A percentile compares a stretch with the other conserved stretches of the same genome.
These are phyloP conservation scores for Claviceps digitariae DNA, from an alignment of 2,329 filamentous ascomycete genomes.

Conservation along the genomic window DNA sequence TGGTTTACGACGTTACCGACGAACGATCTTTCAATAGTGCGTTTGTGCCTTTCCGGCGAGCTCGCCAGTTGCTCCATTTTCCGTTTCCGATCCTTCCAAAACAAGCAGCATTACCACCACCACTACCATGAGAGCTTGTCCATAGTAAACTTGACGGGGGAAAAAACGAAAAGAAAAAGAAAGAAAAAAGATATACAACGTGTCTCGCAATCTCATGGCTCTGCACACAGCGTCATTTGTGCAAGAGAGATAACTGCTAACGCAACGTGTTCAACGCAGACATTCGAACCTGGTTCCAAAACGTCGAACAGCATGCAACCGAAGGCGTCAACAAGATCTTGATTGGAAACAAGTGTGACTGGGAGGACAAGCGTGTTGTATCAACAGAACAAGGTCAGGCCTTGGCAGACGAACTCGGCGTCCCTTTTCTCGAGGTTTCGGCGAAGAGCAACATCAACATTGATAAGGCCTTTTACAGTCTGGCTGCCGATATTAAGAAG, in stretches of 20 bases:
- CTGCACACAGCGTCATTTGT: background rate
- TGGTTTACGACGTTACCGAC: slow-evolving; percentile 98
- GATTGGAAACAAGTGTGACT: slow-evolving; percentile 99
- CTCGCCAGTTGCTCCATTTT: background rate
- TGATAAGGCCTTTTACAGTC: slow-evolving; percentile 93
- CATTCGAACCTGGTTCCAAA: slow-evolving; percentile 98
- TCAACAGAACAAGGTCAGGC: slow-evolving; percentile 87
- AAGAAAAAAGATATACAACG: too few species aligned
- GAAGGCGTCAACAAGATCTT: slow-evolving; percentile 99
- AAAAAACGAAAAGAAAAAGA: too few species aligned
- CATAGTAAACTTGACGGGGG: background rate
- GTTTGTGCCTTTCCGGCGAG: slow-evolving; percentile 15
- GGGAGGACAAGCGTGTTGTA: slow-evolving; percentile 96
- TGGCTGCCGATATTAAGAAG: slow-evolving; percentile 97
- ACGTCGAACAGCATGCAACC: slow-evolving; percentile 94
- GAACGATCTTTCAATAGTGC: slow-evolving; percentile 89
- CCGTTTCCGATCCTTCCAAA: background rate
- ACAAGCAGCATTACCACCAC: too few species aligned
- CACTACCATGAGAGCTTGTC: background rate
- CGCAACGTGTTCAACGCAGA: slow-evolving; percentile 38
- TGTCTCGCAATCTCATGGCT: background rate
- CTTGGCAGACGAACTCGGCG: slow-evolving; percentile 87
- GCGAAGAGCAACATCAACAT: slow-evolving; percentile 99
- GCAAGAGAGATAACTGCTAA: background rate
- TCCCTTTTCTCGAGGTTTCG: slow-evolving; percentile 96